Conservation (phyloP, 176 grass and related monocot species). For the Oryza glaberrima region DNA sequence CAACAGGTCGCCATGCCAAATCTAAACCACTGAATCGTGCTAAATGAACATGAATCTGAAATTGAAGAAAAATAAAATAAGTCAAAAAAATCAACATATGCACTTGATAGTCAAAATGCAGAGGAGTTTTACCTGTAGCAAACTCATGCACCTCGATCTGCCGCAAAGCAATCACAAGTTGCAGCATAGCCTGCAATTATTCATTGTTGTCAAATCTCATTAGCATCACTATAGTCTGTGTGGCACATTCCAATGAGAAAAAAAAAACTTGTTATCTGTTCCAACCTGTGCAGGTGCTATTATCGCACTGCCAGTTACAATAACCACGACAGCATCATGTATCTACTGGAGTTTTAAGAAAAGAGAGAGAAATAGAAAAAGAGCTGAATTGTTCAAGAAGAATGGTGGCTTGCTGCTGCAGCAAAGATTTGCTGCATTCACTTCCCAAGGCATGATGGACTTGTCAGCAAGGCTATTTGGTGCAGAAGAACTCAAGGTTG, state of each 20-base stretch:
- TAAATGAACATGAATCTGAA: too few species aligned
- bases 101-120: too few species aligned
- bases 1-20: too few species aligned
- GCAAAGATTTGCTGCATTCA: constrained; percentile 33
- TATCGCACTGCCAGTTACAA: constrained; percentile 34
- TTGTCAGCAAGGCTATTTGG: constrained; percentile 46
- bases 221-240: not conserved
- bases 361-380: constrained; percentile 19
- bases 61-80: too few species aligned
- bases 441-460: constrained; percentile 1
- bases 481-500: constrained; percentile 46
- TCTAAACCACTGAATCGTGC: too few species aligned
- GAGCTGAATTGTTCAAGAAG: constrained; percentile 46
- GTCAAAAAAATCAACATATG: too few species aligned
- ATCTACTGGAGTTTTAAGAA: constrained; percentile 38
- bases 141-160: too few species aligned
- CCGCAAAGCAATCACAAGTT: too few species aligned
- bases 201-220: too few species aligned
- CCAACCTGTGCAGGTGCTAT: constrained; percentile 24
- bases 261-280: too few species aligned
- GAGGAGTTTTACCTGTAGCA: too few species aligned
- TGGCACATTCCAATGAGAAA: not conserved
- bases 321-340: not conserved
- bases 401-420: constrained; percentile 64
- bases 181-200: too few species aligned